phyloP scores from a whole-genome alignment of 768 basidiomycete species.

The Termitomyces sp. region DNA sequence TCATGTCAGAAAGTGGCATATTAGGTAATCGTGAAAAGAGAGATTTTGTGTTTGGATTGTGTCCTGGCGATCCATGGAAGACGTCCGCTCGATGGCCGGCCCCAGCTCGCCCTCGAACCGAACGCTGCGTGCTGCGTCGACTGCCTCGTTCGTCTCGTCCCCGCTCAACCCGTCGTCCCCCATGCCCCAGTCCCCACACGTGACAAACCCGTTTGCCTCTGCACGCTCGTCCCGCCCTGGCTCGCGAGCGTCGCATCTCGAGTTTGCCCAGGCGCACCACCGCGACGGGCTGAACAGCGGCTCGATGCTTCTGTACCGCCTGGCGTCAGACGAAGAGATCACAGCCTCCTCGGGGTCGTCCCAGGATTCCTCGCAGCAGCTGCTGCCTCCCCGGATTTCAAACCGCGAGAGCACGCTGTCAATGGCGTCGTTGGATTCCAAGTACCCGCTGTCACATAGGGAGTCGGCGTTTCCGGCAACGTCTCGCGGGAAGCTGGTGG shows the following conservation, averaged over 20 bases:
- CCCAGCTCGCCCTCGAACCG: background rate
- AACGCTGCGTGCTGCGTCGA: background rate
- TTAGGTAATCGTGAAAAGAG: background rate
- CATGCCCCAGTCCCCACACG: slow-evolving; percentile 2
- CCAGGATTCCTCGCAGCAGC: background rate
- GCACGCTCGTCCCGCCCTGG: slow-evolving; percentile 5
- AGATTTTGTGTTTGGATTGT: background rate
- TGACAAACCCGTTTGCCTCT: slow-evolving; percentile 14
- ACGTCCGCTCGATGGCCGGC: background rate
- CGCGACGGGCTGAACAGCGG: slow-evolving; percentile 6
- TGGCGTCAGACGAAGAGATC: slow-evolving; percentile 18
- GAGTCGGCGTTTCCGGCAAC: slow-evolving; percentile 18
- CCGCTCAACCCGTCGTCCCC: slow-evolving; percentile 11
- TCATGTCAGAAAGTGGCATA: background rate
- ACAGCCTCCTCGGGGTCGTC: slow-evolving; percentile 1
- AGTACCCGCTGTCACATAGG: slow-evolving; percentile 11
- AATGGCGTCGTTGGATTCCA: slow-evolving; percentile 16
- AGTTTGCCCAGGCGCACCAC: background rate
- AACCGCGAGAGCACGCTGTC: slow-evolving; percentile 1
- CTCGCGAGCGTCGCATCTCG: slow-evolving; percentile 12
- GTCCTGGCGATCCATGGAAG: background rate
- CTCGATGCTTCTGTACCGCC: slow-evolving; percentile 22
- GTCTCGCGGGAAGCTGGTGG: slow-evolving; percentile 39
- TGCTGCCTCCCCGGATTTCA: background rate
- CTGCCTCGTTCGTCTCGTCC: slow-evolving; percentile 13